Percentiles rank a stretch among this genome's conserved stretches.
Conservation (phyloP, 805 yeast genomes). For the Jamesozyma piceae region DNA sequence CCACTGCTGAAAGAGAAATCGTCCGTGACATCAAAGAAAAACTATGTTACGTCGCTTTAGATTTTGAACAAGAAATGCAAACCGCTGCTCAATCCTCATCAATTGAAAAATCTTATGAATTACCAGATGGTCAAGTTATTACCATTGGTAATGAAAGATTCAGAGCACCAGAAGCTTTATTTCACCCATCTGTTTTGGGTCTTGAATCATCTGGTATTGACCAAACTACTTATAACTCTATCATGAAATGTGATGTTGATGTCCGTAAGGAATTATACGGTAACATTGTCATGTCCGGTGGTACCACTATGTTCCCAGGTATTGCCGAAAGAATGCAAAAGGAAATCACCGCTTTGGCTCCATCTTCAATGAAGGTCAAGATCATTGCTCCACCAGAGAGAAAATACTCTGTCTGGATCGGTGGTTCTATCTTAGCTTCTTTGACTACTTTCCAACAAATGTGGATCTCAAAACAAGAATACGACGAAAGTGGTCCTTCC, state of each 20-base stretch:
- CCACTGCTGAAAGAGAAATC: conserved; percentile 98
- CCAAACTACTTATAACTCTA: conserved; percentile 68
- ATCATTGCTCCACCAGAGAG: conserved; percentile 99
- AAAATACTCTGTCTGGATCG: conserved; percentile 99
- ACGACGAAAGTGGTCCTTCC: conserved; percentile 99
- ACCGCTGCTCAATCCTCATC: conserved; percentile 97
- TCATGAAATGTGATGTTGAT: conserved; percentile 98
- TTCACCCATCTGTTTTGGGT: conserved; percentile 90
- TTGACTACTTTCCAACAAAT: conserved; percentile 99
- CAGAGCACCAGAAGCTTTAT: conserved; percentile 99
- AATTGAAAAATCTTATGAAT: conserved; percentile 96
- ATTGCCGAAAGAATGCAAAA: conserved; percentile 99
- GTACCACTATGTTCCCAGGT: conserved; percentile 99
- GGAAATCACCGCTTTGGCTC: conserved; percentile 99
- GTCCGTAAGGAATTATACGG: conserved; percentile 98
- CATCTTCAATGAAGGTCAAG: conserved; percentile 99
- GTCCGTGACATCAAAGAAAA: conserved; percentile 87
- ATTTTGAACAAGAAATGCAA: conserved; percentile 99
- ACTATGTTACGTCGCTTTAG: conserved; percentile 97
- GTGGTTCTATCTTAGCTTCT: conserved; percentile 98
- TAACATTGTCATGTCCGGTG: conserved; percentile 99
- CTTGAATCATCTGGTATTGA: conserved; percentile 98
- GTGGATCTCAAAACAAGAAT: conserved; percentile 99
- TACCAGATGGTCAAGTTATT: conserved; percentile 99
- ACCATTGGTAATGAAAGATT: conserved; percentile 99